Percentiles rank a stretch among this genome's conserved stretches.
phyloP scores from a whole-genome alignment of 2,329 filamentous ascomycete genomes.

The Colletotrichum musicola region DNA sequence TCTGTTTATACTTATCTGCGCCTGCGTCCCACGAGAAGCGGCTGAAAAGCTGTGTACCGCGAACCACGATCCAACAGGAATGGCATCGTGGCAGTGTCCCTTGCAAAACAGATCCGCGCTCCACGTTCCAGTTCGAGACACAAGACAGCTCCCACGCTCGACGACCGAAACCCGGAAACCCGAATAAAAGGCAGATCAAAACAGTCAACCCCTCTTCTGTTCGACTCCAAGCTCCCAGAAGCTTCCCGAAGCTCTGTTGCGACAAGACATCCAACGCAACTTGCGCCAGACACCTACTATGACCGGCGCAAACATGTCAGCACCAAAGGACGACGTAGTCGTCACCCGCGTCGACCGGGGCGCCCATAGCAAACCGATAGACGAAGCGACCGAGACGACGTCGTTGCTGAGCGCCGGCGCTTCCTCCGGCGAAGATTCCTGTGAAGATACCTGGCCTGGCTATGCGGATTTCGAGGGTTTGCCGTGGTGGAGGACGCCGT shows the following conservation, averaged over 20 bases:
- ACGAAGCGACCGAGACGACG: constrained; percentile 50
- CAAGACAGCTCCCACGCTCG: constrained; percentile 17
- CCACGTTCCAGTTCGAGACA: not conserved
- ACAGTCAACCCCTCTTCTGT: not conserved
- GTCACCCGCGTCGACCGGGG: constrained; percentile 34
- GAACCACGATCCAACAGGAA: constrained; percentile 31
- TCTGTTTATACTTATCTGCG: constrained; percentile 4
- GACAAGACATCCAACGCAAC: not conserved
- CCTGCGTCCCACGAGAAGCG: not conserved
- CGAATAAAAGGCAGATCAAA: not conserved
- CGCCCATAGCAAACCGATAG: constrained; percentile 18
- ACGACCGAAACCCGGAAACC: not conserved
- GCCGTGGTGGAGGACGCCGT: constrained; percentile 74
- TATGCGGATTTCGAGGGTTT: constrained; percentile 70
- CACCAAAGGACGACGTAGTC: constrained; percentile 33
- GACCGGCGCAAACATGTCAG: constrained; percentile 26
- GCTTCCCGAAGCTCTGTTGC: not conserved
- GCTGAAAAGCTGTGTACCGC: constrained; percentile 6
- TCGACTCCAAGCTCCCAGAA: not conserved
- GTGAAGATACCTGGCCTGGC: constrained; percentile 59
- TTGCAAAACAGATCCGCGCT: constrained; percentile 3
- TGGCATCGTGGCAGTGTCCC: constrained; percentile 27
- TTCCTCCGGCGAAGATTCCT: constrained; percentile 34
- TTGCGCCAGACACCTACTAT: not conserved
- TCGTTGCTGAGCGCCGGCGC: constrained; percentile 52